Base-by-base conservation (phyloP, 2,329 filamentous ascomycete species). In the Cercospora sp. region DNA sequence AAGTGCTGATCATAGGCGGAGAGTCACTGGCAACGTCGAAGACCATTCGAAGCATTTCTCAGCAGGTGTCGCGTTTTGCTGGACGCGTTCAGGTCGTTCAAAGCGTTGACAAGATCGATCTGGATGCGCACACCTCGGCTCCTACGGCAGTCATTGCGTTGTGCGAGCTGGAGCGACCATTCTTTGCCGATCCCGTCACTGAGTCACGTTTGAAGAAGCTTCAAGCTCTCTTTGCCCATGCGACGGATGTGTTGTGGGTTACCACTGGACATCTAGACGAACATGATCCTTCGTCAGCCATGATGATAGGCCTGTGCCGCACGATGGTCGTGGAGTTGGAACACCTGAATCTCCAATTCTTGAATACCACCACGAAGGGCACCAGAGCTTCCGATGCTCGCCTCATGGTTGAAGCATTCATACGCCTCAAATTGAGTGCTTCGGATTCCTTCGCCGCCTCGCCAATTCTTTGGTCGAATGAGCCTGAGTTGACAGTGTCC, bases 401-500 rank as follows among this genome's bases (percentile, higher is more conserved):
- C 16, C 26, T 66, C 16, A 69, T 71, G 20, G 63, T 66, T 8
- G 70, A 72, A 28, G 63, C 68, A 3, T 68, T 72, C 33, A 59
- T 65, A 30, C 68, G 70, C 16, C 62, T 71, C 9, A 63, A 57
- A 53, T 18, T 72, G 18, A 62, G 64, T 40, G 60, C 60, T 33
- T 70, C 69, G 30, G 62, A 68, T 16, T 12, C 26, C 2, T 70
- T 68, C n/a, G 30, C 48, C 13, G 48, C 63, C 3, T 62, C 63
- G 23, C 66, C 68, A 18, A 63, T 64, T 33, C 63, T 71, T 18
- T 71, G 63, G 73, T 65, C 72, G 8, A 62, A 33, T 12, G 73
- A 74, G 45, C 68, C 70, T 31, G 73, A 75, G 61, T 66, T 73
- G 45, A 69, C 70, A 5, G 26, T 73, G 9, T 53, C 69, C 28